These are phyloP conservation scores for Clonostachys sp. DNA, from an alignment of 2,329 filamentous ascomycete genomes.

Conservation along the genomic window DNA sequence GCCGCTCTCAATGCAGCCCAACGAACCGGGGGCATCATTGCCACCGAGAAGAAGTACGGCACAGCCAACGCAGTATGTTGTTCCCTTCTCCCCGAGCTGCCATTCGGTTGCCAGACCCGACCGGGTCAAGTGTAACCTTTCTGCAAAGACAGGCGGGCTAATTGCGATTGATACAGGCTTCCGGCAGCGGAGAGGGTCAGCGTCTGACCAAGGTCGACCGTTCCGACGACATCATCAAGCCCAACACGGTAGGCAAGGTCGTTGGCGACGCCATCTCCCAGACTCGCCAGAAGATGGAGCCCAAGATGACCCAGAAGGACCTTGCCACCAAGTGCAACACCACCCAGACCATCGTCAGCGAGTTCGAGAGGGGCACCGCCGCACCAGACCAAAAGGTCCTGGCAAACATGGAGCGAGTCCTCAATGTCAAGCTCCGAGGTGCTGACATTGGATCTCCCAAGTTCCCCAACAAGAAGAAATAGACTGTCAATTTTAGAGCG, in stretches of 20 bases:
- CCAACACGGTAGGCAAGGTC: slow-evolving; percentile 78
- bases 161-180: slow-evolving; percentile 10
- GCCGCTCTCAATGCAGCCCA: slow-evolving; percentile 82
- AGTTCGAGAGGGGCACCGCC: slow-evolving; percentile 79
- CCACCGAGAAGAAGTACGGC: slow-evolving; percentile 87
- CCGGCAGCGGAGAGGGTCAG: slow-evolving; percentile 65
- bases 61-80: slow-evolving; percentile 73
- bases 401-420: slow-evolving; percentile 70
- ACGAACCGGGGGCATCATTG: slow-evolving; percentile 69
- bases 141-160: neutral
- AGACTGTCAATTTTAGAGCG: too few relatives aligned
- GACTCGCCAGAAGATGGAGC: slow-evolving; percentile 74
- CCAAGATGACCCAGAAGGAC: slow-evolving; percentile 94
- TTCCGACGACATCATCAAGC: slow-evolving; percentile 94
- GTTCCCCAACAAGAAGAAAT: slow-evolving; percentile 64
- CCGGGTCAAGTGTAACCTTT: slow-evolving; percentile 8
- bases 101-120: neutral
- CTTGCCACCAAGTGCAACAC: slow-evolving; percentile 86
- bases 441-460: slow-evolving; percentile 79
- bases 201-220: slow-evolving; percentile 97
- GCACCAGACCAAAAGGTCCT: slow-evolving; percentile 82
- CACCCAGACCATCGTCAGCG: slow-evolving; percentile 71
- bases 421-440: slow-evolving; percentile 86
- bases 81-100: neutral
- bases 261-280: slow-evolving; percentile 81